A percentile compares a stretch with the other conserved stretches of the same genome.
phyloP scores from a whole-genome alignment of 2,329 filamentous ascomycete species.

The Colletotrichum trifolii region DNA sequence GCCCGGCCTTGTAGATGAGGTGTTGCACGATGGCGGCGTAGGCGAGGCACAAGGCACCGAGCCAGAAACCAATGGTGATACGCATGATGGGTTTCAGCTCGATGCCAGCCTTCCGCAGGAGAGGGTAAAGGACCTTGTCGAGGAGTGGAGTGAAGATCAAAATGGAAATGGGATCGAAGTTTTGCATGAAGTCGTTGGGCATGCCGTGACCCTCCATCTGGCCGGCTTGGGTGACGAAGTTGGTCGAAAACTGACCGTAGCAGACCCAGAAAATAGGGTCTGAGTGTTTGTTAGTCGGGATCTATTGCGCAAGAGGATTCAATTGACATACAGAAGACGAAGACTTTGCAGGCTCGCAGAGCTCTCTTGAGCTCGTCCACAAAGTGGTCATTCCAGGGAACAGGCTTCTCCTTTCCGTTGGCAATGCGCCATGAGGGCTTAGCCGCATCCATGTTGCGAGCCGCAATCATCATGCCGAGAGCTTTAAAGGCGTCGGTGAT shows the following conservation, averaged over 20 bases:
- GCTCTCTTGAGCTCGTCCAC: conserved; percentile 77
- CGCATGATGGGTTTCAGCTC: conserved; percentile 73
- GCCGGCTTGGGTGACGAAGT: conserved; percentile 71
- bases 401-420: conserved; percentile 52
- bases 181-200: conserved; percentile 77
- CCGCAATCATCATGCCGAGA: conserved; percentile 51
- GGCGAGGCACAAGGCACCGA: conserved; percentile 64
- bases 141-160: conserved; percentile 70
- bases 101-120: conserved; percentile 66
- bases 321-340: conserved; percentile 63
- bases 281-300: not conserved
- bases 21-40: conserved; percentile 70
- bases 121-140: conserved; percentile 59
- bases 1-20: conserved; percentile 65
- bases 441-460: conserved; percentile 65
- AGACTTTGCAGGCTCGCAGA: conserved; percentile 77
- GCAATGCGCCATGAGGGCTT: conserved; percentile 74
- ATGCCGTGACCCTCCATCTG: conserved; percentile 71
- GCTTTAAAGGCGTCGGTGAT: conserved; percentile 72
- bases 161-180: conserved; percentile 76
- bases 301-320: not conserved
- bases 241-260: conserved; percentile 75
- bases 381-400: conserved; percentile 76
- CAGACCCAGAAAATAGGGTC: conserved; percentile 74
- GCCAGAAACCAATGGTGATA: conserved; percentile 72